These are phyloP conservation scores for Xeromyces bisporus DNA, from an alignment of 495 filamentous ascomycete species.

Conservation along the genomic window DNA sequence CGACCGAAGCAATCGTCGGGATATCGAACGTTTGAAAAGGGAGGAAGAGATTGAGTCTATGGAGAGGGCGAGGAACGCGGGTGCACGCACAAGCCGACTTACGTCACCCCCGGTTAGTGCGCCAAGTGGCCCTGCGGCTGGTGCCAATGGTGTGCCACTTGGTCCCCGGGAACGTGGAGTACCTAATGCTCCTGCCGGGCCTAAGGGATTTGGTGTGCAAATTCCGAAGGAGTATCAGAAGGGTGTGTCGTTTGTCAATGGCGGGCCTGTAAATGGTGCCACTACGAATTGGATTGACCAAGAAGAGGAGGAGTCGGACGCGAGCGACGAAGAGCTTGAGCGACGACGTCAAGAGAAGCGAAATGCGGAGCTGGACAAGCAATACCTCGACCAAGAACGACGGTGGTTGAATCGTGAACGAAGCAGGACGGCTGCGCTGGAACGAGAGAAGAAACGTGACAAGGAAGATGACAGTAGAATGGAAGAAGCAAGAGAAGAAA, in stretches of 20 bases:
- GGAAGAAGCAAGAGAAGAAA: slow-evolving; percentile 46
- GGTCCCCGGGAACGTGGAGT: slow-evolving; percentile 60
- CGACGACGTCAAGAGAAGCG: slow-evolving; percentile 52
- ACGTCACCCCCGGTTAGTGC: slow-evolving; percentile 49
- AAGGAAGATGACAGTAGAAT: slow-evolving; percentile 44
- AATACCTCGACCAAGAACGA: slow-evolving; percentile 71
- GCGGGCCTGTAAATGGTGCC: slow-evolving; percentile 47
- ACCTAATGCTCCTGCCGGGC: slow-evolving; percentile 66
- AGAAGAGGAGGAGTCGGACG: slow-evolving; percentile 80
- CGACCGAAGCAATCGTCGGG: slow-evolving; percentile 70
- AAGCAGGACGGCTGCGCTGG: slow-evolving; percentile 62
- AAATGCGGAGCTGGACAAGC: slow-evolving; percentile 57
- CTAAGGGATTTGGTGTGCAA: slow-evolving; percentile 52
- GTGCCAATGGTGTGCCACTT: slow-evolving; percentile 68
- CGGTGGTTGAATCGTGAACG: slow-evolving; percentile 83
- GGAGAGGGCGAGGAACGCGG: slow-evolving; percentile 59
- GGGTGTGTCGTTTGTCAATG: slow-evolving; percentile 78
- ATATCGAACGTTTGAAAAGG: slow-evolving; percentile 67
- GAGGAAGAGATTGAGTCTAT: slow-evolving; percentile 88
- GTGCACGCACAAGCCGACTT: slow-evolving; percentile 47
- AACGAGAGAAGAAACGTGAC: slow-evolving; percentile 66
- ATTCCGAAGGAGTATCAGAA: slow-evolving; percentile 66
- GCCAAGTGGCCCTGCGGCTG: slow-evolving; percentile 54
- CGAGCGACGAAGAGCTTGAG: slow-evolving; percentile 75
- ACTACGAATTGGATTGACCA: slow-evolving; percentile 33